Evolutionary conservation across 176 grass and related monocot genomes (phyloP), one percentile per base, ranked within the genome.

Genomic region (Stipa capillata): DNA sequence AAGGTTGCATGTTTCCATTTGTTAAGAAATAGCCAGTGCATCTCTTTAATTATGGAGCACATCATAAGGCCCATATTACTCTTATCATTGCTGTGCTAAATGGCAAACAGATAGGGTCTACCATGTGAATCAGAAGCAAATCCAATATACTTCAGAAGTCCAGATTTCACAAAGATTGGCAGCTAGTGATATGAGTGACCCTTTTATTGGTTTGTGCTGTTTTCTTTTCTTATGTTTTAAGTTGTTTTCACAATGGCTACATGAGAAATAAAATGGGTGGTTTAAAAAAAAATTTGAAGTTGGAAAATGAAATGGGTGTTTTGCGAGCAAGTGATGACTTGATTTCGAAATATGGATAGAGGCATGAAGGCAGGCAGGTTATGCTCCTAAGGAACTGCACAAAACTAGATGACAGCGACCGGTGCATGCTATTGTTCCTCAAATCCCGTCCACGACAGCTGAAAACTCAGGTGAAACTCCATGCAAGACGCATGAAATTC

Each of bases 1-100:
- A 87, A 79, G 85, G 29, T 65, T 86, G 31, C 37, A 65, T 47
- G 74, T 25, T 65, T 18, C 55, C 56, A 65, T 4, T 36, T 12
- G 36, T 77, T 71, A 23, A 59, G 25, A 87, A n/a, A 73, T 65
- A 16, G 7, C 1, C 27, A 15, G 7, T 7, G 3, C 12, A 55
- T 40, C 4, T 54, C 25, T 24, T 44, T 25, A 67, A 47, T 34
- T 12, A 17, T 21, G 58, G 24, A 62, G 20, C 28, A 77, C 51
- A 87, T 71, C 64, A 64, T 53, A 18, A 82, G 15, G 77, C 15
- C 35, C 14, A 69, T 27, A 64, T 35, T 62, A 37, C n/a, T n/a
- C n/a, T 72, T 27, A 18, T 39, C 54, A 34, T 21, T 16, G n/a
- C 2, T 18, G 21, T 45, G 39, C 28, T 20, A 43, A 44, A 71